phyloP scores from a whole-genome alignment of 140 eudicot genomes.

The Anethum foeniculum region DNA sequence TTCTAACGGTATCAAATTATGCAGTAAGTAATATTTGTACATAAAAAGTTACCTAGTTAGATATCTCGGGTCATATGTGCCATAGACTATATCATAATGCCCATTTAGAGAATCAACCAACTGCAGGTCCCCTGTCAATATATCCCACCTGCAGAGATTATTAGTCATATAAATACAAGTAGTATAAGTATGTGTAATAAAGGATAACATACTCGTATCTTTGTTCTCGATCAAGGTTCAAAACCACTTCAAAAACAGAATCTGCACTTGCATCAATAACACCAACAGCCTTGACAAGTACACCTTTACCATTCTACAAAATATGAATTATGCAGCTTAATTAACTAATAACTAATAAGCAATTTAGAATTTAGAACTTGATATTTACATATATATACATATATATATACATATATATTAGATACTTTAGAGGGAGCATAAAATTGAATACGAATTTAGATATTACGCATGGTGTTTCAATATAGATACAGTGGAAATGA shows the following conservation, averaged over 20 bases:
- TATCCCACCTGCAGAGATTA: constrained; percentile 75
- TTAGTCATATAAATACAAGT: constrained; percentile 25
- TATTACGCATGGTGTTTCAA: background rate
- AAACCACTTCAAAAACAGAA: constrained; percentile 78
- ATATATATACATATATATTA: too few relatives aligned
- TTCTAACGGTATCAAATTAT: background rate
- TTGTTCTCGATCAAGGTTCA: constrained; percentile 59
- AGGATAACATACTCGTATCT: constrained; percentile 73
- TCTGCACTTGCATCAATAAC: constrained; percentile 84
- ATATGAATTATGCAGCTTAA: constrained; percentile 3
- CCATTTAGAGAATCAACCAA: constrained; percentile 67
- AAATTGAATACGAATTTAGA: background rate
- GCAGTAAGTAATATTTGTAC: background rate
- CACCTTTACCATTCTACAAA: constrained; percentile 59
- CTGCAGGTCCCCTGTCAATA: constrained; percentile 81
- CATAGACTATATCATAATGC: constrained; percentile 87
- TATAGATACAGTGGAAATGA: background rate
- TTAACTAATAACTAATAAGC: background rate
- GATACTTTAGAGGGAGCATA: background rate
- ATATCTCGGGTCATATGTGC: constrained; percentile 59
- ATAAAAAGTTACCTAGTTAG: constrained; percentile 44
- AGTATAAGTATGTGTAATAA: constrained; percentile 3
- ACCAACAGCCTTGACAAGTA: constrained; percentile 89
- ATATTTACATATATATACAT: background rate
- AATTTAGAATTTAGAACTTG: background rate